Conservation (phyloP, 495 filamentous ascomycete genomes). For the Glarea lozoyensis region DNA sequence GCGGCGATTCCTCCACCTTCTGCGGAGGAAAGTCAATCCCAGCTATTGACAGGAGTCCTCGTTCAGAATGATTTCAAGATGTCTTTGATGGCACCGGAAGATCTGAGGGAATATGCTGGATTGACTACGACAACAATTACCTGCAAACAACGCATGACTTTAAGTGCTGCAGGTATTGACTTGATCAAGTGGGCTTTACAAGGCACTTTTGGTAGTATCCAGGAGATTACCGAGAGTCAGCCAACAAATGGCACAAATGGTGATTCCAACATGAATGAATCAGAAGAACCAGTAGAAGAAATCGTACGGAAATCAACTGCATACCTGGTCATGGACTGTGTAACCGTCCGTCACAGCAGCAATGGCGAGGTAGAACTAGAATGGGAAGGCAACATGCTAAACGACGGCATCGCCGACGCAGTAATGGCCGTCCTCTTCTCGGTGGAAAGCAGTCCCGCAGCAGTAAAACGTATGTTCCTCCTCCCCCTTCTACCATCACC, state of each 20-base stretch:
- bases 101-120: slow-evolving; percentile 90
- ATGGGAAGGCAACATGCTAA: slow-evolving; percentile 97
- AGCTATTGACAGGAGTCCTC: slow-evolving; percentile 74
- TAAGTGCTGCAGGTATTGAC: slow-evolving; percentile 82
- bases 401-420: slow-evolving; percentile 93
- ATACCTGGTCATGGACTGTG: slow-evolving; percentile 86
- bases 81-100: slow-evolving; percentile 91
- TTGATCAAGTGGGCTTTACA: slow-evolving; percentile 91
- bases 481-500: neutral
- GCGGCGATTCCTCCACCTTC: slow-evolving; percentile 66
- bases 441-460: slow-evolving; percentile 86
- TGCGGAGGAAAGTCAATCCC: slow-evolving; percentile 31
- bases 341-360: slow-evolving; percentile 59
- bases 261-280: slow-evolving; percentile 41
- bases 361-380: slow-evolving; percentile 79
- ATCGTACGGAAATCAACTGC: slow-evolving; percentile 41
- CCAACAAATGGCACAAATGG: slow-evolving; percentile 35
- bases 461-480: slow-evolving; percentile 71
- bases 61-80: slow-evolving; percentile 97
- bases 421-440: slow-evolving; percentile 84
- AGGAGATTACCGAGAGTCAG: slow-evolving; percentile 47
- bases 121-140: slow-evolving; percentile 86
- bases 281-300: slow-evolving; percentile 49
- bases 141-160: slow-evolving; percentile 79
- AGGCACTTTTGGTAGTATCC: slow-evolving; percentile 80